Evolutionary conservation across 768 basidiomycete genomes (phyloP).

Genomic region (Amanita muscaria): DNA sequence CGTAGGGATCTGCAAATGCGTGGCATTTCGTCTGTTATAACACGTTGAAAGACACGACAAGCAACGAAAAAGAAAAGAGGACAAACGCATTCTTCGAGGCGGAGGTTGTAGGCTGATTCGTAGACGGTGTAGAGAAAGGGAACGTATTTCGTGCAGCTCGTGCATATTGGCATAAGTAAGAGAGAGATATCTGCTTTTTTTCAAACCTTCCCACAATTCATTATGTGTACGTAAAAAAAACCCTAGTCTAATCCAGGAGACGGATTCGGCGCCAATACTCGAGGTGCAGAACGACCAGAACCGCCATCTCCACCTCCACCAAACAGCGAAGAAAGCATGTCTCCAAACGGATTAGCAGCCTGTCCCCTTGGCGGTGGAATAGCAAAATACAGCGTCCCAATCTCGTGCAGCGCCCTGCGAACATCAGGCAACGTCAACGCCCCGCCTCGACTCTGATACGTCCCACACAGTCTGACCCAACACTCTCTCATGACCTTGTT

Average conservation of each 20-base stretch:
- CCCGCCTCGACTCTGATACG: constrained; percentile 70
- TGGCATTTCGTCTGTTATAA: constrained; percentile 44
- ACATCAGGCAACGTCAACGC: constrained; percentile 52
- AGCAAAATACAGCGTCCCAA: constrained; percentile 76
- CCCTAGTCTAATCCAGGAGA: constrained; percentile 31
- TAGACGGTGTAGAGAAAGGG: constrained; percentile 77
- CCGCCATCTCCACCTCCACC: constrained; percentile 70
- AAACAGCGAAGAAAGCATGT: constrained; percentile 84
- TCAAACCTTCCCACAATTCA: not conserved
- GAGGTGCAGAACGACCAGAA: constrained; percentile 28
- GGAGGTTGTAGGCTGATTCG: constrained; percentile 65
- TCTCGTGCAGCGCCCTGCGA: constrained; percentile 56
- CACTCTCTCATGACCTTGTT: constrained; percentile 69
- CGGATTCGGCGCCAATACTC: constrained; percentile 37
- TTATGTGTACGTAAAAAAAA: no score
- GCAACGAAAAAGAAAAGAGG: not conserved
- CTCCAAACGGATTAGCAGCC: constrained; percentile 74
- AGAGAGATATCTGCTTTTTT: no score
- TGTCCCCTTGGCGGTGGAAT: constrained; percentile 70
- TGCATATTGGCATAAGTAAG: constrained; percentile 68
- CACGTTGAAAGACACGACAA: not conserved
- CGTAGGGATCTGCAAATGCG: constrained; percentile 76
- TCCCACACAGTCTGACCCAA: constrained; percentile 80
- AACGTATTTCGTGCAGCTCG: constrained; percentile 56
- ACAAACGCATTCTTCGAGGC: constrained; percentile 80